A percentile compares a stretch with the other conserved stretches of the same genome.
phyloP scores from a whole-genome alignment of 139 green algal species.

The Nannochloris sp. region DNA sequence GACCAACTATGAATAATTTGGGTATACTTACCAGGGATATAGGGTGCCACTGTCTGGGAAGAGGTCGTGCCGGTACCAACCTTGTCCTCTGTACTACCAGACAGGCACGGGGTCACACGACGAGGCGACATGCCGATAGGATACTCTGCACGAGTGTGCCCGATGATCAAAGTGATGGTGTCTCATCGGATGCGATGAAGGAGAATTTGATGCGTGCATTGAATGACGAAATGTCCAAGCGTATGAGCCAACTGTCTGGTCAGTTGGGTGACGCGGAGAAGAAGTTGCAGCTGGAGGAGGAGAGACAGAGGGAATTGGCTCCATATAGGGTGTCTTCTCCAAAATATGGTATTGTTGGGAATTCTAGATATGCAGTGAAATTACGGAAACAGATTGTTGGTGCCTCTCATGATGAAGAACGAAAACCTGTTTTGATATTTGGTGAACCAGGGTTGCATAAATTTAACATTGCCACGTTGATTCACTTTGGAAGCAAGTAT shows the following conservation, averaged over 20 bases:
- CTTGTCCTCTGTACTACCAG: no score
- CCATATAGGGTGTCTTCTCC: constrained; percentile 48
- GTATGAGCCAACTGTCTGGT: background rate
- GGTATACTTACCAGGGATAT: no score
- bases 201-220: background rate
- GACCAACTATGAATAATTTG: no score
- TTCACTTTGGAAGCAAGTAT: constrained; percentile 50
- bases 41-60: no score
- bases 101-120: no score
- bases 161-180: no score
- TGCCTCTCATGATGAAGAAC: constrained; percentile 28
- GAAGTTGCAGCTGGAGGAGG: background rate
- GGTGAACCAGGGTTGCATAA: constrained; percentile 65
- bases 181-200: no score
- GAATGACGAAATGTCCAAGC: background rate
- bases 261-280: background rate
- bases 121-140: no score
- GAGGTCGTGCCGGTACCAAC: no score
- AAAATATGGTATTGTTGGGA: constrained; percentile 49
- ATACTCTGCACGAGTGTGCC: no score
- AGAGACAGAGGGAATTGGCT: constrained; percentile 23
- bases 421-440: constrained; percentile 46
- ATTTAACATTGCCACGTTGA: constrained; percentile 45
- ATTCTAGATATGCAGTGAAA: constrained; percentile 40
- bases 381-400: constrained; percentile 40